A percentile compares a stretch with the other conserved stretches of the same genome.
Conservation (phyloP, 1,139 yeast genomes). For the Kodamaea arcana region DNA sequence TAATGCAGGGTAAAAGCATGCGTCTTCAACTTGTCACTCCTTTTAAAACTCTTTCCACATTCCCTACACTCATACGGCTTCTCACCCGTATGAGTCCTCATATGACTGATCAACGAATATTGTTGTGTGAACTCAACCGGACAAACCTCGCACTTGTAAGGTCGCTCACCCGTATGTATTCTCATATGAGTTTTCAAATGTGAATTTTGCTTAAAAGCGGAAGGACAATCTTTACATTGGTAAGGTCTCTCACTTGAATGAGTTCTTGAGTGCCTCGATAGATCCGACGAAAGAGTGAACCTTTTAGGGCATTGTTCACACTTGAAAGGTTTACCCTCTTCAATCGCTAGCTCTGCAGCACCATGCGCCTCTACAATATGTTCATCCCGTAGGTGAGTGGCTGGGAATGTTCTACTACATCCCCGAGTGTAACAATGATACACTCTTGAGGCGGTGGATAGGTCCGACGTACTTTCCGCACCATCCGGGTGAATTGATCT, state of each 20-base stretch:
- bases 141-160: conserved; percentile 66
- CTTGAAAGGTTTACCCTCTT: conserved; percentile 4
- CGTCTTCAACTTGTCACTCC: conserved; percentile 45
- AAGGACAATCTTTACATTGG: conserved; percentile 18
- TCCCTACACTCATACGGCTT: conserved; percentile 47
- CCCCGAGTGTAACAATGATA: conserved; percentile 10
- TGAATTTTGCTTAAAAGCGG: conserved; percentile 74
- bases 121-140: conserved; percentile 66
- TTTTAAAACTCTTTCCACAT: conserved; percentile 51
- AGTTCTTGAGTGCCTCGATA: conserved; percentile 19
- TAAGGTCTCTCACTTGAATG: conserved; percentile 26
- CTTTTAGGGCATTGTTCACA: conserved; percentile 13
- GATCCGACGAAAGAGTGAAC: conserved; percentile 20
- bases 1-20: conserved; percentile 7
- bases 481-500: conserved; percentile 10
- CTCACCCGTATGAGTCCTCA: conserved; percentile 85
- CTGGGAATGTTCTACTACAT: conserved; percentile 10
- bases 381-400: conserved; percentile 6
- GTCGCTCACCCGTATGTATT: conserved; percentile 81
- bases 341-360: conserved; percentile 1
- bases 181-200: conserved; percentile 81
- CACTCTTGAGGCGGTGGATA: conserved; percentile 5
- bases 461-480: background rate
- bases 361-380: conserved; percentile 9
- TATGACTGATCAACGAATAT: conserved; percentile 64